Evolutionary conservation across 768 basidiomycete genomes (phyloP), one percentile per base, ranked within the genome.

Genomic region (Mycena filopes): DNA sequence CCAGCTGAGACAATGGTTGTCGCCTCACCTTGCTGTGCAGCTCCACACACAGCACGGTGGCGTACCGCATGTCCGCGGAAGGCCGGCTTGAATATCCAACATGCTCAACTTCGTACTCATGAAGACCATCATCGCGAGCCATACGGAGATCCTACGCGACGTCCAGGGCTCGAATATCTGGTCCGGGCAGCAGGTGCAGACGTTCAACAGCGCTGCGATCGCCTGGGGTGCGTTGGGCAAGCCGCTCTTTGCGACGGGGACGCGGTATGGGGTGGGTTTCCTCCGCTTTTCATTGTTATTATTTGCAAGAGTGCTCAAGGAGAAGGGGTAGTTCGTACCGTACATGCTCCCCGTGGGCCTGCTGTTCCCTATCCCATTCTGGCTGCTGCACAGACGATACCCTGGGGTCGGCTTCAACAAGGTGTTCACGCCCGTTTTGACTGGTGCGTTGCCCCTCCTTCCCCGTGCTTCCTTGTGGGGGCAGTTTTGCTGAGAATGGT

Each of bases 191-290:
- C n/a, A n/a, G n/a, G n/a, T n/a, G n/a, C n/a, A n/a, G n/a, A n/a
- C n/a, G n/a, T n/a, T n/a, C n/a, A n/a, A n/a, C n/a, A n/a, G n/a
- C n/a, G n/a, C 78, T 55, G 86, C 85, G 11, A 80, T 87, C 45
- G 79, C 86, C 0, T 87, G 86, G 84, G 86, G 86, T 31, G 86
- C 83, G 1, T 81, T 87, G 28, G 83, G 81, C 15, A 82, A 83
- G 66, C 78, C 79, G 33, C 73, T 85, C 4, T 86, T 81, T 64
- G 79, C 79, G 4, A 78, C 81, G 1, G 81, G 80, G 18, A 78
- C 79, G 2, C 77, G 78, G 11, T 86, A 85, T 70, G 81, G 80
- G 55, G 82, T 82, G 65, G 72, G 70, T 67, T 67, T 47, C 54
- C 60, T 26, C 65, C n/a, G 67, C 69, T n/a, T n/a, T n/a, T n/a